Base-by-base conservation (phyloP, 2,329 filamentous ascomycete species). In the Drechslerella dactyloides region DNA sequence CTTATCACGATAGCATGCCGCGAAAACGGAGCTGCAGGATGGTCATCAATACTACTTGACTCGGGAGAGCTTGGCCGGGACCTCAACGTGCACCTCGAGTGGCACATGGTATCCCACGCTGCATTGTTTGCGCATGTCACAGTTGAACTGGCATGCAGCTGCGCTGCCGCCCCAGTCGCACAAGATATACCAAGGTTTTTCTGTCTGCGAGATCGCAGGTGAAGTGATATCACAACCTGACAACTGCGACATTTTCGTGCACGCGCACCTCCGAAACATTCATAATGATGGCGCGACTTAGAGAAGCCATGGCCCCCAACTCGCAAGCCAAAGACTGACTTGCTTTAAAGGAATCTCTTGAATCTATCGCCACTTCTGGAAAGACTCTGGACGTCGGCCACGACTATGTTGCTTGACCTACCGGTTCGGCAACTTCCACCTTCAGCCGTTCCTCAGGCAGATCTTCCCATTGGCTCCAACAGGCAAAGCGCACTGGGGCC, bases 401-500 rank as follows among this genome's bases (percentile, higher is more conserved):
- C 8, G 27, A 8, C 27, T 8, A 33, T 4, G 8, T 3, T 33
- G 27, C 27, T 33, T 33, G 27, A 33, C 27, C 27, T 33, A 33
- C 27, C 27, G 8, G 27, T 33, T 8, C 27, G 27, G 27, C 27
- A 33, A 33, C 27, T 8, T 42, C 44, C 57, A 62, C 58, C n/a
- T 59, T 70, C 66, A 70, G 66, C 66, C 66, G 66, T 70, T 56
- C 59, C 53, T 64, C 63, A 70, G 66, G 59, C 66, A 64, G 35
- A 53, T 13, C n/a, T 51, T 59, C 66, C 66, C 33, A 70, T 70
- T 70, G 59, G 66, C 40, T 33, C 30, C 17, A 19, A 10, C 35
- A n/a, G 24, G 24, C 30, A 33, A 35, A 55, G 46, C 54, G 63
- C 40, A 48, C 59, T 64, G 35, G 40, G 37, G 55, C 53, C 64